Evolutionary conservation across 2,329 filamentous ascomycete species (phyloP).

Genomic region (Domatiomyces globalis): DNA sequence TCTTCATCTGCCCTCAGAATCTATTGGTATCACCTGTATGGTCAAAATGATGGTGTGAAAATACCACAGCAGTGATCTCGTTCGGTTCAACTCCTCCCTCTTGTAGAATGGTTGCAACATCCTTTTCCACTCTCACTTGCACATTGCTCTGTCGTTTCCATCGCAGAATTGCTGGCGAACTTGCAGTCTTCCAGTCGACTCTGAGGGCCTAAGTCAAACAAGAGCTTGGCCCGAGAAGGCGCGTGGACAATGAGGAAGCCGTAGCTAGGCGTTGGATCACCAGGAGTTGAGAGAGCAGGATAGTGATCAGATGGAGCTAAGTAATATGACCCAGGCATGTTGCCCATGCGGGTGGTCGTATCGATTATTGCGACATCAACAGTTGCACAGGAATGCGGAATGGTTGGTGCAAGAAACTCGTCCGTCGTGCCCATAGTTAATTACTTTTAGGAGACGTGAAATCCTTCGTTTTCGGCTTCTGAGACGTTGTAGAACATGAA

Average conservation of each 20-base stretch:
- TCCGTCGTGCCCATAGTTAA: too few species aligned
- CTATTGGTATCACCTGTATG: conserved; percentile 38
- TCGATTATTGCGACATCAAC: not conserved
- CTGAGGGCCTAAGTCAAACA: conserved; percentile 26
- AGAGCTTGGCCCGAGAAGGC: conserved; percentile 16
- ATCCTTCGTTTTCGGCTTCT: too few species aligned
- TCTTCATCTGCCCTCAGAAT: conserved; percentile 33
- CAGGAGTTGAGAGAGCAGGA: not conserved
- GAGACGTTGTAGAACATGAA: too few species aligned
- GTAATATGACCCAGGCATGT: not conserved
- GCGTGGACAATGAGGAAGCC: conserved; percentile 35
- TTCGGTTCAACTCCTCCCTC: conserved; percentile 7
- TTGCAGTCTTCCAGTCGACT: conserved; percentile 10
- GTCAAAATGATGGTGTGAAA: conserved; percentile 23
- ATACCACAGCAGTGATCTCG: conserved; percentile 11
- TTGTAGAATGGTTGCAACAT: conserved; percentile 13
- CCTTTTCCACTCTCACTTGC: conserved; percentile 6
- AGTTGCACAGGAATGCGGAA: not conserved
- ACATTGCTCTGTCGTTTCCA: conserved; percentile 1
- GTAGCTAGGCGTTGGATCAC: not conserved
- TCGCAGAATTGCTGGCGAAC: not conserved
- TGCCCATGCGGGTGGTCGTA: not conserved
- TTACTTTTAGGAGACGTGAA: too few species aligned
- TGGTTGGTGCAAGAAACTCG: too few species aligned
- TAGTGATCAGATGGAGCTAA: not conserved